Conservation (phyloP, 345 rosid species). For the Mallotus nudiflorus region DNA sequence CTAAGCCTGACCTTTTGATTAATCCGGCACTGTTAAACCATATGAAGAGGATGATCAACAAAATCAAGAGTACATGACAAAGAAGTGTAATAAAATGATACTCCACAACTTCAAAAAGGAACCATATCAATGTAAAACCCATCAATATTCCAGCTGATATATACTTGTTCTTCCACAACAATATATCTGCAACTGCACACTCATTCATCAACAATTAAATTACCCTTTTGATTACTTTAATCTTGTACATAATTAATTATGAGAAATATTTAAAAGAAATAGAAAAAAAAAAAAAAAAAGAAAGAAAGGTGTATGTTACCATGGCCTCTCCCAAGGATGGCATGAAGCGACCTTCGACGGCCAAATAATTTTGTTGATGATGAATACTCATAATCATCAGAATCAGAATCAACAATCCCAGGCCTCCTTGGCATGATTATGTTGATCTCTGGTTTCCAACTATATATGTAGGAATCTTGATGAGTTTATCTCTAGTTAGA, state of each 20-base stretch:
- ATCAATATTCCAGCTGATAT: not conserved
- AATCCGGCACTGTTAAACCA: constrained; percentile 8
- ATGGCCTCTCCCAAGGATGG: not conserved
- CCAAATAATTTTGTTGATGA: not conserved
- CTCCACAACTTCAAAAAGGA: constrained; percentile 1
- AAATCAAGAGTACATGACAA: constrained; percentile 4
- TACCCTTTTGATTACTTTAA: not conserved
- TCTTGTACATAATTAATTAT: not conserved
- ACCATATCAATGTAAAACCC: not conserved
- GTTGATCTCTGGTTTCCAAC: too few relatives aligned
- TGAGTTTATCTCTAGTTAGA: too few relatives aligned
- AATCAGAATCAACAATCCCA: constrained; percentile 6
- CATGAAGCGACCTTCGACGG: not conserved
- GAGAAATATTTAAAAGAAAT: not conserved
- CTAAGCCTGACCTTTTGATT: not conserved
- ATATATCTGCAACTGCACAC: constrained; percentile 15
- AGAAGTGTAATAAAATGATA: constrained; percentile 5
- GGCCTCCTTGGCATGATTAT: not conserved
- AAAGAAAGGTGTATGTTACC: not conserved
- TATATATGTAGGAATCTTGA: too few relatives aligned
- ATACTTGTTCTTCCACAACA: constrained; percentile 5
- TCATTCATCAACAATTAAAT: too few relatives aligned
- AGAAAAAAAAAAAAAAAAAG: not conserved
- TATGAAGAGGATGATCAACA: constrained; percentile 1
- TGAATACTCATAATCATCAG: not conserved